phyloP scores from a whole-genome alignment of 2,329 filamentous ascomycete species.

The Ascochyta koolunga region DNA sequence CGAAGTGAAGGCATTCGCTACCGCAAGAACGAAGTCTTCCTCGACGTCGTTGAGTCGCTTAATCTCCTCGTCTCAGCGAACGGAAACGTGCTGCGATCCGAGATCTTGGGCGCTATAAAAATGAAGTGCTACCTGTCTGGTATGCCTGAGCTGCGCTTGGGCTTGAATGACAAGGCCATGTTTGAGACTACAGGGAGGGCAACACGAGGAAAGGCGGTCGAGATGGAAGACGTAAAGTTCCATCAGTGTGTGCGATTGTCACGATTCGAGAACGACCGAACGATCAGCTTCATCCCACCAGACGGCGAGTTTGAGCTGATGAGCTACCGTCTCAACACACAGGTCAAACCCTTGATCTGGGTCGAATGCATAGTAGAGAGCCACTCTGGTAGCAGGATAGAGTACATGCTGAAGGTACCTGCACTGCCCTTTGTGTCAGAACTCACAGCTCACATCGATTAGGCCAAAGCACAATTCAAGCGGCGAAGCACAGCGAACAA shows the following conservation, averaged over 20 bases:
- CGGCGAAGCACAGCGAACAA: conserved; percentile 97
- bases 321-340: conserved; percentile 98
- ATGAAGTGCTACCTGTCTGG: conserved; percentile 99
- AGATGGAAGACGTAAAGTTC: conserved; percentile 99
- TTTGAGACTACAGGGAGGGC: conserved; percentile 96
- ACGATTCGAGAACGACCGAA: conserved; percentile 96
- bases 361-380: conserved; percentile 97
- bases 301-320: conserved; percentile 99
- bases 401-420: conserved; percentile 94
- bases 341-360: conserved; percentile 98
- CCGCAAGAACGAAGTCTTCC: conserved; percentile 98
- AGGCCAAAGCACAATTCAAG: conserved; percentile 96
- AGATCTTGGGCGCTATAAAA: conserved; percentile 96
- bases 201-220: conserved; percentile 93
- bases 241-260: conserved; percentile 97
- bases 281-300: conserved; percentile 97
- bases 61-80: conserved; percentile 94
- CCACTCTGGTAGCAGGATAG: conserved; percentile 92
- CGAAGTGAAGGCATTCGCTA: conserved; percentile 97
- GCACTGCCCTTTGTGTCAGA: neutral
- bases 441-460: conserved; percentile 11
- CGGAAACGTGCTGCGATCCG: conserved; percentile 92
- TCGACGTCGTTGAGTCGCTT: conserved; percentile 95
- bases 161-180: conserved; percentile 99
- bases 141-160: conserved; percentile 94